Evolutionary conservation across 1,284 basidiomycete species (phyloP).

Genomic region (Melampsora abietis-canadensis): DNA sequence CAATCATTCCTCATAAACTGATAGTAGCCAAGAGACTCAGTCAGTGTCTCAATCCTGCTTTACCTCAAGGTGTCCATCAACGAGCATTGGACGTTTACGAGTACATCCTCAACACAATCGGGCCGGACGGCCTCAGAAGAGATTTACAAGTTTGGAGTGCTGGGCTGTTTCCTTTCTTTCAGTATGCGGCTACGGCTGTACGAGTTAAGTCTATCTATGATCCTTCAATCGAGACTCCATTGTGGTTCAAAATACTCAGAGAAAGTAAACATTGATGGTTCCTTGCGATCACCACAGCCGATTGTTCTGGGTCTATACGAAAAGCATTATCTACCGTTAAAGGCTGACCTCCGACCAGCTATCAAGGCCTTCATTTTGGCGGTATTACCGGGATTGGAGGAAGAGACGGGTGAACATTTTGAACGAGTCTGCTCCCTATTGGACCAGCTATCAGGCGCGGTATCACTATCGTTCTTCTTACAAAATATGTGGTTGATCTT

Average conservation of each 20-base stretch:
- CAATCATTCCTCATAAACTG: conserved; percentile 90
- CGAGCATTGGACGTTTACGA: conserved; percentile 91
- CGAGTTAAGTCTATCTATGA: conserved; percentile 59
- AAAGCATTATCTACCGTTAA: conserved; percentile 82
- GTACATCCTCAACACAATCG: conserved; percentile 83
- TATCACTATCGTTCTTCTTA: conserved; percentile 82
- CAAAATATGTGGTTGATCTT: conserved; percentile 92
- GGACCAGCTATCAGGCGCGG: conserved; percentile 74
- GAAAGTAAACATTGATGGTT: too few relatives aligned
- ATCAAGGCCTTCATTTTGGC: conserved; percentile 93
- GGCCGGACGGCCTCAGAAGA: conserved; percentile 78
- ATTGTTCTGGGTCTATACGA: conserved; percentile 81
- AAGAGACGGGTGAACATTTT: conserved; percentile 93
- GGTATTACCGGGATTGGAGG: conserved; percentile 86
- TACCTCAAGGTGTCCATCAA: conserved; percentile 95
- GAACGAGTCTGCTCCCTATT: conserved; percentile 83
- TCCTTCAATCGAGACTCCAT: too few relatives aligned
- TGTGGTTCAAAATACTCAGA: too few relatives aligned
- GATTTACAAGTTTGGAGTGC: conserved; percentile 93
- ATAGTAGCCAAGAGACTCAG: conserved; percentile 90
- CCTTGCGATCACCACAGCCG: conserved; percentile 60
- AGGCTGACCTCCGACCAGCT: conserved; percentile 74
- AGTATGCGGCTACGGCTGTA: conserved; percentile 92
- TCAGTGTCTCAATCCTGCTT: conserved; percentile 92
- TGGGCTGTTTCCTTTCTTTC: conserved; percentile 96